A percentile compares a stretch with the other conserved stretches of the same genome.
Conservation (phyloP, 2,329 filamentous ascomycete genomes). For the Ophiostoma montium region DNA sequence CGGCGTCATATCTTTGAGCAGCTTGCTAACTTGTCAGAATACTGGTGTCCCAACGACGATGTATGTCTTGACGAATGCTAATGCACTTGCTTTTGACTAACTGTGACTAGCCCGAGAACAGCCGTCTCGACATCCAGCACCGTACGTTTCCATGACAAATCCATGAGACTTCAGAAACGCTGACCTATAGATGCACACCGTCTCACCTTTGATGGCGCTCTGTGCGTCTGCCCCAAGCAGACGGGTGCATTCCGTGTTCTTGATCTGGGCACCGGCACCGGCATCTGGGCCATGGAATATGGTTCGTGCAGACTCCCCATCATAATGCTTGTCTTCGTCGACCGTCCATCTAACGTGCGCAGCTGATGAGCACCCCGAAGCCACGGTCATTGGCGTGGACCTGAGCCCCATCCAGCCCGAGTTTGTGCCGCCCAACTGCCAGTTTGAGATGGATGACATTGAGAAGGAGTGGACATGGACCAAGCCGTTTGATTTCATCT, state of each 20-base stretch:
- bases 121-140: constrained; percentile 10
- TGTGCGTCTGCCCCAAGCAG: constrained; percentile 12
- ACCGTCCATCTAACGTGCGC: background rate
- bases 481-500: constrained; percentile 15
- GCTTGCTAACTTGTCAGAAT: constrained; percentile 1
- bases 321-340: background rate
- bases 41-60: constrained; percentile 12
- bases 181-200: constrained; percentile 8
- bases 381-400: constrained; percentile 14
- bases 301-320: too few relatives aligned
- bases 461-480: constrained; percentile 16
- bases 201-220: constrained; percentile 8
- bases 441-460: constrained; percentile 13
- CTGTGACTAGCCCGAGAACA: constrained; percentile 8
- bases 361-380: constrained; percentile 14
- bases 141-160: too few relatives aligned
- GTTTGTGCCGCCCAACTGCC: constrained; percentile 11
- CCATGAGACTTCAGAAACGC: background rate
- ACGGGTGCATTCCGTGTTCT: constrained; percentile 12
- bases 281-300: constrained; percentile 15
- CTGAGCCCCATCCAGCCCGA: constrained; percentile 15
- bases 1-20: background rate
- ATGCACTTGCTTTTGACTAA: background rate
- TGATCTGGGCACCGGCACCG: constrained; percentile 14
- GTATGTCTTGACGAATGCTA: background rate